These are phyloP conservation scores for Collybiopsis confluens DNA, from an alignment of 768 basidiomycete species.

Conservation along the genomic window DNA sequence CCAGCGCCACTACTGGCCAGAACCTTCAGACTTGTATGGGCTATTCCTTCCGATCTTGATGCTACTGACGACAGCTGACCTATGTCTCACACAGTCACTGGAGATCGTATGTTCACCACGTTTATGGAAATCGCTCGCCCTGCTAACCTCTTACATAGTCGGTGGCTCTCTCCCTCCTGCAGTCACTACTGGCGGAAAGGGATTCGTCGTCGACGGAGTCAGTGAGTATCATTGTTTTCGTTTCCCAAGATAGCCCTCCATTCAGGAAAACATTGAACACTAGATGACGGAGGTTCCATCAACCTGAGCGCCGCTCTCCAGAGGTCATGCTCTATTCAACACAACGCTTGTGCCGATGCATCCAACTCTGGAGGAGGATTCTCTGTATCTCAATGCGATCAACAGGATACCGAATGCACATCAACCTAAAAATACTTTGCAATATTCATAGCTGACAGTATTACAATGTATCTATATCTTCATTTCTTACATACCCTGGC, in stretches of 20 bases:
- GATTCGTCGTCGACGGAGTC: constrained; percentile 39
- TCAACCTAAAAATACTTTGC: constrained; percentile 10
- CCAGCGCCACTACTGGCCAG: no score
- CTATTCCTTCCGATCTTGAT: constrained; percentile 15
- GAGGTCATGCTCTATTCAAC: constrained; percentile 53
- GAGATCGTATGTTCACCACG: constrained; percentile 30
- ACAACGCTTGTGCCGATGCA: constrained; percentile 38
- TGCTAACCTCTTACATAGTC: constrained; percentile 19
- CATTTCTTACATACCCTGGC: constrained; percentile 9
- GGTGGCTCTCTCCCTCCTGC: constrained; percentile 41
- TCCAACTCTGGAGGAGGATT: constrained; percentile 45
- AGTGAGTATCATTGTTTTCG: background rate
- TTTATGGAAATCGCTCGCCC: background rate
- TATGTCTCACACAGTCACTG: constrained; percentile 52
- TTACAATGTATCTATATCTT: constrained; percentile 7
- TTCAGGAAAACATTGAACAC: constrained; percentile 8
- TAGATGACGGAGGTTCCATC: constrained; percentile 34
- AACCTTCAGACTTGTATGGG: constrained; percentile 13
- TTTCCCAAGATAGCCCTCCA: background rate
- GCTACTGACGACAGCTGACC: constrained; percentile 1
- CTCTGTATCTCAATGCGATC: constrained; percentile 26
- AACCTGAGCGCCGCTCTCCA: constrained; percentile 46
- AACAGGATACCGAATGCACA: constrained; percentile 29
- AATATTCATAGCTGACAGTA: background rate
- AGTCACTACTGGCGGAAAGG: constrained; percentile 40